A percentile compares a stretch with the other conserved stretches of the same genome.
These are phyloP conservation scores for Tolypocladium paradoxum DNA, from an alignment of 2,329 filamentous ascomycete species.

Conservation along the genomic window DNA sequence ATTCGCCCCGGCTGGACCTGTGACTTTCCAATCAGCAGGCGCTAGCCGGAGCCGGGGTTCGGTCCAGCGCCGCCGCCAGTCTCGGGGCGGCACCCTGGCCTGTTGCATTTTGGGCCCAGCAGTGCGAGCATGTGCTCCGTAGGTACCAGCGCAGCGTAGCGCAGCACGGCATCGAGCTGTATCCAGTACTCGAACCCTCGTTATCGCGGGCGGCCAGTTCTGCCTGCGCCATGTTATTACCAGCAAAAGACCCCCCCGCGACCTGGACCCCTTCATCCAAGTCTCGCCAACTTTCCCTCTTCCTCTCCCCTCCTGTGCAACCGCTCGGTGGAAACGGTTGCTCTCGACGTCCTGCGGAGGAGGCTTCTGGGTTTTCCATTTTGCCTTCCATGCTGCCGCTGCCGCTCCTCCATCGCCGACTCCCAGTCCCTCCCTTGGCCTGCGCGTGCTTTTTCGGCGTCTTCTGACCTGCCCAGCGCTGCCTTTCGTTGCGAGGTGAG, in stretches of 20 bases:
- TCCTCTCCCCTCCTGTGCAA: not conserved
- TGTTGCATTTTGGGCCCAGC: not conserved
- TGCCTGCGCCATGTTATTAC: not conserved
- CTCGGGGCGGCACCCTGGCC: not conserved
- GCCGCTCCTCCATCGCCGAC: not conserved
- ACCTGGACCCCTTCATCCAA: not conserved
- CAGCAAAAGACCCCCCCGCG: conserved; percentile 1
- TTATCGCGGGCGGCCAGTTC: not conserved
- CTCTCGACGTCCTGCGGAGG: not conserved
- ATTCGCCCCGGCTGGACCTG: not conserved
- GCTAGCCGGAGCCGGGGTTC: not conserved
- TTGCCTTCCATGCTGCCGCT: not conserved
- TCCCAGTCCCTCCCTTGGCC: not conserved
- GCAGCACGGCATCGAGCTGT: not conserved
- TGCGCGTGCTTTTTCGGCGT: not conserved
- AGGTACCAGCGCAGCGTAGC: not conserved
- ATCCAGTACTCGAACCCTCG: not conserved
- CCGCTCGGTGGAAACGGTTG: not conserved
- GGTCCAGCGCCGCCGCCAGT: not conserved
- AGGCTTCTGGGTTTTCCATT: not conserved
- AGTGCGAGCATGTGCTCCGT: not conserved
- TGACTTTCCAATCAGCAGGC: conserved; percentile 3
- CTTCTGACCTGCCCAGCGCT: not conserved
- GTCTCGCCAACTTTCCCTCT: not conserved
- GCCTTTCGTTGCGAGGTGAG: conserved; percentile 5